These are phyloP conservation scores for Voacanga thouarsii DNA, from an alignment of 257 asterid genomes.

Conservation along the genomic window DNA sequence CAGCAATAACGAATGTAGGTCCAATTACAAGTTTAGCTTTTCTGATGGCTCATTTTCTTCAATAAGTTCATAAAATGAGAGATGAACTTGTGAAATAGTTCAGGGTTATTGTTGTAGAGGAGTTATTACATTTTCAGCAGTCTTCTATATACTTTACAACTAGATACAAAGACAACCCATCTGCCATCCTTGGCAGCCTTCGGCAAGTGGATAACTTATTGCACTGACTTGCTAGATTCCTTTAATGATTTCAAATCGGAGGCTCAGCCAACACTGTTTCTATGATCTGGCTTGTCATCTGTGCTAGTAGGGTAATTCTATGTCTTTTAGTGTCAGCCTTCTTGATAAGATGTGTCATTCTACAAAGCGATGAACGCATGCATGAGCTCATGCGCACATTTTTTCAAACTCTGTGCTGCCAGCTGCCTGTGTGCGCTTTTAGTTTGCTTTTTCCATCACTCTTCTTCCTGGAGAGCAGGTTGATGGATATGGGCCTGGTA, in stretches of 20 bases:
- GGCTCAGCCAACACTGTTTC: not conserved
- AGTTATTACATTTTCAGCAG: not conserved
- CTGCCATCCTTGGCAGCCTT: not conserved
- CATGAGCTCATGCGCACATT: not conserved
- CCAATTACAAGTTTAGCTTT: too few species aligned
- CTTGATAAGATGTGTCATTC: not conserved
- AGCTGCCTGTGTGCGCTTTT: too few species aligned
- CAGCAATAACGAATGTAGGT: not conserved
- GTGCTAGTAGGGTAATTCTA: not conserved
- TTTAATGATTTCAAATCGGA: not conserved
- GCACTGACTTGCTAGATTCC: not conserved
- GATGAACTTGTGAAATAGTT: not conserved
- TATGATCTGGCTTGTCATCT: not conserved
- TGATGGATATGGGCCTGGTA: not conserved
- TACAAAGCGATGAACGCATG: not conserved
- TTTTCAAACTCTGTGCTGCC: too few species aligned
- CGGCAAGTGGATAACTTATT: not conserved
- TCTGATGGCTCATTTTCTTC: not conserved
- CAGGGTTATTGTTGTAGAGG: not conserved
- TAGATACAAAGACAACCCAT: not conserved
- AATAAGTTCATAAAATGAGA: not conserved
- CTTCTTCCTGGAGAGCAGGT: not conserved
- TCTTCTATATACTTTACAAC: not conserved
- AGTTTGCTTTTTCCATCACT: too few species aligned
- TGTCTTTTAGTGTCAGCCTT: not conserved